Evolutionary conservation across 176 grass and related monocot genomes (phyloP).

Genomic region (Musa beccarii): DNA sequence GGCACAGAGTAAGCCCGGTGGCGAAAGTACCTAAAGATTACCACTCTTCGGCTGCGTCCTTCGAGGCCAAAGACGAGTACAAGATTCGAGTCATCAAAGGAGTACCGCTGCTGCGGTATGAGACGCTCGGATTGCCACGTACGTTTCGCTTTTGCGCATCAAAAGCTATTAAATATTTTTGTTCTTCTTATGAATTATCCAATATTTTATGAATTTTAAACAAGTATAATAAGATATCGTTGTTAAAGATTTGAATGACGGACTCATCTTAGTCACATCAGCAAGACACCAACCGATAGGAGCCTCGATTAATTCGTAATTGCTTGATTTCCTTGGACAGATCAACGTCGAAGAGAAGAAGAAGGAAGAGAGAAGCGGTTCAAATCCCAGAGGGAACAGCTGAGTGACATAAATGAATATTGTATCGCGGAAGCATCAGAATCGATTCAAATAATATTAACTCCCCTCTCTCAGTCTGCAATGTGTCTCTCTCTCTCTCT

Average conservation of each 20-base stretch:
- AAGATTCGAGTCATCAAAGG: not conserved
- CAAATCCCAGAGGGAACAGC: slow-evolving; percentile 34
- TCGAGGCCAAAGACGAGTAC: not conserved
- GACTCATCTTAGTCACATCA: too few relatives aligned
- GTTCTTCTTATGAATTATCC: too few relatives aligned
- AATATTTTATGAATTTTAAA: too few relatives aligned
- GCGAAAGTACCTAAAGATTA: not conserved
- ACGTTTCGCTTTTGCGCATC: too few relatives aligned
- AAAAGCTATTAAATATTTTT: too few relatives aligned
- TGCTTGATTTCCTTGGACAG: too few relatives aligned
- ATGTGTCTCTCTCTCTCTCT: not conserved
- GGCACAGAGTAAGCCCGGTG: not conserved
- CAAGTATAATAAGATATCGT: too few relatives aligned
- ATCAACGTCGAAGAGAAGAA: too few relatives aligned
- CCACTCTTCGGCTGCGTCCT: not conserved
- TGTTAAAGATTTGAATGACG: too few relatives aligned
- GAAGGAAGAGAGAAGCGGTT: not conserved
- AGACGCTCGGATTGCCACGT: too few relatives aligned
- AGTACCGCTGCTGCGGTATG: not conserved
- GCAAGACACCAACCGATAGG: too few relatives aligned
- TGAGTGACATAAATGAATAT: slow-evolving; percentile 33
- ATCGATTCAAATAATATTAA: slow-evolving; percentile 3
- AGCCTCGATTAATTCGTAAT: too few relatives aligned
- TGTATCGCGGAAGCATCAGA: slow-evolving; percentile 9
- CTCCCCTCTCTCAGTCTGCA: slow-evolving; percentile 9